Percentiles rank a stretch among this genome's conserved stretches.
phyloP scores from a whole-genome alignment of 1,284 basidiomycete genomes.

The Ceratobasidium papillatum region DNA sequence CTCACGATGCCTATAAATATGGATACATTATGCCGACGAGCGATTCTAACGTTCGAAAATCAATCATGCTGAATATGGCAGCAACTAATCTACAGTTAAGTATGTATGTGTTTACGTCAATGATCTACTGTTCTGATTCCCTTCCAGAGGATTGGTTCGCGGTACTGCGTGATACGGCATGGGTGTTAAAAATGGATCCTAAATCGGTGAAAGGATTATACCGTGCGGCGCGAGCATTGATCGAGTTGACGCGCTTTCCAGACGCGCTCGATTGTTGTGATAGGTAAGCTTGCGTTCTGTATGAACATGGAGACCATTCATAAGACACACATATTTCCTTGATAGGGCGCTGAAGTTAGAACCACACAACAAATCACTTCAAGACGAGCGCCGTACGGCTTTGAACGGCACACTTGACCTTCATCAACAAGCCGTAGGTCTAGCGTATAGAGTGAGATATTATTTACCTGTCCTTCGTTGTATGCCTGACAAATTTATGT shows the following conservation, averaged over 20 bases:
- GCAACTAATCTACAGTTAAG: not conserved
- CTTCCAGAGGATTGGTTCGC: not conserved
- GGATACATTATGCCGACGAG: not conserved
- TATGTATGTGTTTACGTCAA: not conserved
- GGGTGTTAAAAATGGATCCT: not conserved
- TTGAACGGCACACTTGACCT: not conserved
- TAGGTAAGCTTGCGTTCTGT: not conserved
- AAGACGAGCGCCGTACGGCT: not conserved
- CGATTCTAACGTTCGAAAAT: not conserved
- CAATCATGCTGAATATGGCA: not conserved
- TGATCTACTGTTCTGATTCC: not conserved
- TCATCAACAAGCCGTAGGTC: not conserved
- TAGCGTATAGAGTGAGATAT: not conserved
- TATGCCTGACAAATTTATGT: not conserved
- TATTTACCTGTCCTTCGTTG: not conserved
- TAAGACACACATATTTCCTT: not conserved
- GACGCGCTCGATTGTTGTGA: slow-evolving; percentile 15
- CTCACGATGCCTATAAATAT: not conserved
- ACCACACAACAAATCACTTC: slow-evolving; percentile 1
- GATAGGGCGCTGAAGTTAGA: slow-evolving; percentile 10
- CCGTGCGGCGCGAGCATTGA: not conserved
- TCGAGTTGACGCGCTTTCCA: not conserved
- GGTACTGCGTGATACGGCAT: not conserved
- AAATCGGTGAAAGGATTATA: not conserved
- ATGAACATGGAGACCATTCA: not conserved